Evolutionary conservation across 2,329 filamentous ascomycete genomes (phyloP).

Genomic region (Monilinia aucupariae): DNA sequence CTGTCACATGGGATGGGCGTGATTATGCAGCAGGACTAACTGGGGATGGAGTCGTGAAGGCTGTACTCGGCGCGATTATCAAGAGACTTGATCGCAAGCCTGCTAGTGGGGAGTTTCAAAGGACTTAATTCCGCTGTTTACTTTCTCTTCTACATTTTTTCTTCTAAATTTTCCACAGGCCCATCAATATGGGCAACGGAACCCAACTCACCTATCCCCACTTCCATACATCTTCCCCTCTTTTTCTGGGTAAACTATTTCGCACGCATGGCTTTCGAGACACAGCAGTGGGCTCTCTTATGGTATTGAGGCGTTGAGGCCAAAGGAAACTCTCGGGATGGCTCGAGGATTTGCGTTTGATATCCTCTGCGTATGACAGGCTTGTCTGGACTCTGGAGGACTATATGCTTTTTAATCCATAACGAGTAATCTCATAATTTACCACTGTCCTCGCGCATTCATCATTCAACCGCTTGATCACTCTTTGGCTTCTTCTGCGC

Average conservation of each 20-base stretch:
- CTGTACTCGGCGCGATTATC: slow-evolving; percentile 72
- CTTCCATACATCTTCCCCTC: neutral
- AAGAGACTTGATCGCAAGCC: slow-evolving; percentile 53
- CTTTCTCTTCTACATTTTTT: too few relatives aligned
- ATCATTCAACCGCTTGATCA: too few relatives aligned
- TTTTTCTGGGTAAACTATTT: neutral
- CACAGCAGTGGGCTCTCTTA: neutral
- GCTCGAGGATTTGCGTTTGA: neutral
- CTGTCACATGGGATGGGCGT: slow-evolving; percentile 63
- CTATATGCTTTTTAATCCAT: neutral
- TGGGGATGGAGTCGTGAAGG: slow-evolving; percentile 71
- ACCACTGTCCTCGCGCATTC: too few relatives aligned
- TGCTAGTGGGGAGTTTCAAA: slow-evolving; percentile 24
- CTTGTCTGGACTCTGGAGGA: neutral
- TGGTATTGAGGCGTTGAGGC: neutral
- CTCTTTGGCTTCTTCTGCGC: too few relatives aligned
- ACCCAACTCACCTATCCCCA: neutral
- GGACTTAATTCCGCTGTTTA: neutral
- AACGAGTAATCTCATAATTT: neutral
- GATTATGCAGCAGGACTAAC: slow-evolving; percentile 44
- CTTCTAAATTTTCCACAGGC: too few relatives aligned
- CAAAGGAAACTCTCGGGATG: neutral
- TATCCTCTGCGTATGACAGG: neutral
- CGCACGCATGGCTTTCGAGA: neutral
- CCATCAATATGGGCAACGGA: neutral